These are phyloP conservation scores for Sungouiella thailandica DNA, from an alignment of 805 yeast genomes.

Conservation along the genomic window DNA sequence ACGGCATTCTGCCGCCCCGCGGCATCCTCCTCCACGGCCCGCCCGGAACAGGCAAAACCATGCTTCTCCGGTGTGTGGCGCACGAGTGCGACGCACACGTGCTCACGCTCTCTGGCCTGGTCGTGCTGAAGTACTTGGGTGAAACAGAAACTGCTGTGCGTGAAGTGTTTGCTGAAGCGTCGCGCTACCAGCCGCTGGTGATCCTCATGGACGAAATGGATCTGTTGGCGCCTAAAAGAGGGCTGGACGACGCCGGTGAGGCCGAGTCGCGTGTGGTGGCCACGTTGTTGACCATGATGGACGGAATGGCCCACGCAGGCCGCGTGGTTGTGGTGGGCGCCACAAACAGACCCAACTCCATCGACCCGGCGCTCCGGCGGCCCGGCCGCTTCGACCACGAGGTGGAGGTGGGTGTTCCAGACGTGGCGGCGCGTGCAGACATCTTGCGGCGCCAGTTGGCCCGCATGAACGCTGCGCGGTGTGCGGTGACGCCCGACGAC, in stretches of 20 bases:
- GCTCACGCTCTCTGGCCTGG: conserved; percentile 78
- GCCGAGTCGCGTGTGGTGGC: conserved; percentile 89
- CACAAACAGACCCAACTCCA: conserved; percentile 63
- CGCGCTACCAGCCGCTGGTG: conserved; percentile 78
- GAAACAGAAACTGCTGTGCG: conserved; percentile 88
- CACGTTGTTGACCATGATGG: conserved; percentile 77
- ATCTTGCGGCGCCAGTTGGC: conserved; percentile 62
- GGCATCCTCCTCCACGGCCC: conserved; percentile 95
- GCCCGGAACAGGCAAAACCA: conserved; percentile 95
- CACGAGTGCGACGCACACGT: conserved; percentile 77
- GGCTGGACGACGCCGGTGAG: conserved; percentile 83
- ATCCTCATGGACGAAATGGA: conserved; percentile 92
- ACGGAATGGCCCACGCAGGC: conserved; percentile 63
- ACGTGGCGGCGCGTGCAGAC: conserved; percentile 69
- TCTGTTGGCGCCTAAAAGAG: conserved; percentile 81
- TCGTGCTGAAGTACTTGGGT: conserved; percentile 89
- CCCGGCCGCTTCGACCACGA: conserved; percentile 91
- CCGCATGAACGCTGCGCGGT: conserved; percentile 42
- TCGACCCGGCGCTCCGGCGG: conserved; percentile 70
- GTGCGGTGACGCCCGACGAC: conserved; percentile 48
- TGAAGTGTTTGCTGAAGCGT: conserved; percentile 79
- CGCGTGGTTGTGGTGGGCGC: conserved; percentile 70
- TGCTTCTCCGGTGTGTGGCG: conserved; percentile 80
- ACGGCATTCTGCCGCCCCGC: conserved; percentile 89
- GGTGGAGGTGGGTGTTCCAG: conserved; percentile 89